These are phyloP conservation scores for Podaxis sp. DNA, from an alignment of 768 basidiomycete species.

Conservation along the genomic window DNA sequence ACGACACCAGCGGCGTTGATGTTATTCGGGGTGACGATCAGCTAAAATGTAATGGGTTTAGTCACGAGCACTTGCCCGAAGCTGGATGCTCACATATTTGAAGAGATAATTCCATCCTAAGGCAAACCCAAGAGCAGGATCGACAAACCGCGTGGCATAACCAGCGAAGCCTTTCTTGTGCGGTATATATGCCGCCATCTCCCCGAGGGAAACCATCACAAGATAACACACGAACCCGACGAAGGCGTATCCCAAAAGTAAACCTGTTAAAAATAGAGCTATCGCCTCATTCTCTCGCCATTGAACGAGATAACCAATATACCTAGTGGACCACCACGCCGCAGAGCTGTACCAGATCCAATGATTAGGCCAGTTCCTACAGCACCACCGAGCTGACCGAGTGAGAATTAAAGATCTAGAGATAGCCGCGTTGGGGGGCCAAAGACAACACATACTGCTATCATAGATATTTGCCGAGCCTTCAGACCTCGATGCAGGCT, in stretches of 20 bases:
- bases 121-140: slow-evolving; percentile 68
- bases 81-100: slow-evolving; percentile 43
- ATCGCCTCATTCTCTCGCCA: not conserved
- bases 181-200: slow-evolving; percentile 52
- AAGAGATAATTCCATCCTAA: slow-evolving; percentile 64
- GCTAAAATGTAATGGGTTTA: slow-evolving; percentile 29
- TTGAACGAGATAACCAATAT: slow-evolving; percentile 11
- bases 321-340: slow-evolving; percentile 55
- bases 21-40: slow-evolving; percentile 67
- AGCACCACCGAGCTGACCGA: slow-evolving; percentile 44
- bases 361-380: slow-evolving; percentile 58
- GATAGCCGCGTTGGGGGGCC: not conserved
- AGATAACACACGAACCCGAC: slow-evolving; percentile 59
- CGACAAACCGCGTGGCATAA: slow-evolving; percentile 64
- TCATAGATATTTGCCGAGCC: slow-evolving; percentile 56
- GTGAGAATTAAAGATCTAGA: not conserved
- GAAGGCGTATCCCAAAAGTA: slow-evolving; percentile 42
- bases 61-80: not conserved
- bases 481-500: slow-evolving; percentile 50
- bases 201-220: slow-evolving; percentile 56
- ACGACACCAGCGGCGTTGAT: slow-evolving; percentile 61
- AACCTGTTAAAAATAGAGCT: slow-evolving; percentile 20
- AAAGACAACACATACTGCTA: slow-evolving; percentile 37
- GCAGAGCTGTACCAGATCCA: slow-evolving; percentile 57
- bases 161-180: slow-evolving; percentile 63